Evolutionary conservation across 2,329 filamentous ascomycete species (phyloP).

Genomic region (Alternaria viburni): DNA sequence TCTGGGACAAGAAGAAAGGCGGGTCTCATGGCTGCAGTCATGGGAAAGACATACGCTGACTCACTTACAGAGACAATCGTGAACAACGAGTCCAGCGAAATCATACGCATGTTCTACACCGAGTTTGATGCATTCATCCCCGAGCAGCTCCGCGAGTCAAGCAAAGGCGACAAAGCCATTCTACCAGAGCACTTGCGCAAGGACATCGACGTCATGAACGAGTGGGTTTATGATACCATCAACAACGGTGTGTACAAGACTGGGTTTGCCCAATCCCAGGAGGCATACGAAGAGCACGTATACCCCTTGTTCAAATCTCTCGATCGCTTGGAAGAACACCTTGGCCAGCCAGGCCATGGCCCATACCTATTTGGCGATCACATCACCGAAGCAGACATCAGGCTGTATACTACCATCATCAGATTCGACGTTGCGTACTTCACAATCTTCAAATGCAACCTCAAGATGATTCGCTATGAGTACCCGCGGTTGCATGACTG

Average conservation of each 20-base stretch:
- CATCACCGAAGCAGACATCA: constrained; percentile 82
- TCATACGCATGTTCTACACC: constrained; percentile 43
- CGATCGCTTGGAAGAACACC: constrained; percentile 75
- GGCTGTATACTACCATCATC: constrained; percentile 59
- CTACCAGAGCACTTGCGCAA: constrained; percentile 68
- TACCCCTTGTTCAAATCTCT: constrained; percentile 74
- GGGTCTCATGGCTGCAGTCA: neutral
- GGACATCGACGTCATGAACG: constrained; percentile 67
- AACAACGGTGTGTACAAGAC: constrained; percentile 64
- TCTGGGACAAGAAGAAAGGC: constrained; percentile 69
- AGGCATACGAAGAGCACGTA: constrained; percentile 80
- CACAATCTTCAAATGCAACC: constrained; percentile 74
- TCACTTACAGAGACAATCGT: constrained; percentile 34
- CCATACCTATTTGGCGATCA: constrained; percentile 77
- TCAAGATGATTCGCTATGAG: constrained; percentile 79
- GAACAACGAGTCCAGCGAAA: constrained; percentile 44
- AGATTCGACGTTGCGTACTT: constrained; percentile 59
- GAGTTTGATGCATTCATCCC: constrained; percentile 37
- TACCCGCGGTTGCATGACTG: constrained; percentile 80
- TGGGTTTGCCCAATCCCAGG: constrained; percentile 83
- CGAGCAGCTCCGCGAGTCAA: constrained; percentile 60
- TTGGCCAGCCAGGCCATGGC: constrained; percentile 56
- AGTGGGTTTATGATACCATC: constrained; percentile 75
- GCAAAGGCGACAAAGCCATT: constrained; percentile 63
- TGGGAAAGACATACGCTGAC: neutral